Base-by-base conservation (phyloP, 2,329 filamentous ascomycete species). In the Talaromyces sp. region DNA sequence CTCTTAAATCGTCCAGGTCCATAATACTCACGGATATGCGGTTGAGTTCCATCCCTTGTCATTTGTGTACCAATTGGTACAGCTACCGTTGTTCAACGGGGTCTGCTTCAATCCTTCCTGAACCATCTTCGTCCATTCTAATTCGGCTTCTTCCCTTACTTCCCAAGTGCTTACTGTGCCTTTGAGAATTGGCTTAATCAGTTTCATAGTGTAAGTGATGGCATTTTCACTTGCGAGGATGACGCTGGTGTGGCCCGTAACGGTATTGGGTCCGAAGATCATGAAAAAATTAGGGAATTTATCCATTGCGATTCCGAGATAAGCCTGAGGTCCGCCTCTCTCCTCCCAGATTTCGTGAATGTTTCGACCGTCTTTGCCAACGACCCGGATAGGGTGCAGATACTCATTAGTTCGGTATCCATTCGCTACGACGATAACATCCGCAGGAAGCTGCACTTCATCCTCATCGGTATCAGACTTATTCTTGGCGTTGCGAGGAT, bases 241-340 rank as follows among this genome's bases (percentile, higher is more conserved):
- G 9, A 84, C 81, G 11, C 79, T 83, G 0, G 77, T 81, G 67
- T 88, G 84, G 0, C 85, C 85, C 0, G 84, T 87, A 0, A 75
- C 77, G 0, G 83, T 81, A 65, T 88, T 88, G 0, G 85, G 85
- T 0, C 85, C 84, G 40, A 85, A 79, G 0, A 87, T 70, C 58
- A 86, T 75, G 70, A 87, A 87, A 64, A 87, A 83, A 65, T 88
- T 88, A 2, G 85, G 85, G 64, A 86, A 86, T 0, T 80, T 80
- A 62, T 81, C 81, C 69, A 87, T 72, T 1, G 79, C 77, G 1
- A 79, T 79, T 21, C 80, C 80, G 56, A 83, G 79, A 66, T 88
- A 88, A 0, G 84, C 85, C 61, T 81, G 82, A 0, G 82, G 73
- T 0, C 85, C 85, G n/a, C 83, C 84, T 53, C 81, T 77, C 21